Evolutionary conservation across 805 yeast genomes (phyloP), one percentile per base, ranked within the genome.

Genomic region (Sugiyamaella valdiviana): DNA sequence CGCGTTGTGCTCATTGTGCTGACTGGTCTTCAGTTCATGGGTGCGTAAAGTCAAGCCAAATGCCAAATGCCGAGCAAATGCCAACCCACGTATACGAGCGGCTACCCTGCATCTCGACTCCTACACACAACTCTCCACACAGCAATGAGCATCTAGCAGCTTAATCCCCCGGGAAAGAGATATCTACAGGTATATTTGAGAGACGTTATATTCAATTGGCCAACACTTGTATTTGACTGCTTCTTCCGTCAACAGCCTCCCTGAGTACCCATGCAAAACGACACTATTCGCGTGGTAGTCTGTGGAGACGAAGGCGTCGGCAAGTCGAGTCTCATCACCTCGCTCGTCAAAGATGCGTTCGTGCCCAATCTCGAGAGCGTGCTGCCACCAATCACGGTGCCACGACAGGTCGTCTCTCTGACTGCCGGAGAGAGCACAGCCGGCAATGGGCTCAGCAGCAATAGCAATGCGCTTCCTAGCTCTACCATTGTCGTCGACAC

Each of bases 221-320:
- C n/a, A n/a, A n/a, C n/a, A n/a, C n/a, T n/a, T n/a, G n/a, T 26
- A n/a, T 26, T 6, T 26, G 32, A 26, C 14, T n/a, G 32, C 9
- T n/a, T 26, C 32, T 6, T 2, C 9, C 9, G n/a, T 6, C 2
- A 5, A n/a, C 14, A 26, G 32, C 32, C 10, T n/a, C 10, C 14
- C 32, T n/a, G 26, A 23, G 9, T 42, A 29, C 20, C 44, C 22
- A 32, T 36, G 29, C 42, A 15, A n/a, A 22, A 51, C 47, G 60
- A 52, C 39, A 46, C 55, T 6, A 79, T 91, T 24, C 69, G 95
- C 49, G 83, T 93, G 0, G 95, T 88, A 0, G 82, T 93, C 0
- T 89, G 97, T 65, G 99, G 99, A 9, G 99, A 93, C 67, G 95
- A 86, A 52, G 85, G 87, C 20, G 58, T 47, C 17, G 53, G 59